Evolutionary conservation across 805 yeast species (phyloP).

Genomic region (Zygoascus tannicola): DNA sequence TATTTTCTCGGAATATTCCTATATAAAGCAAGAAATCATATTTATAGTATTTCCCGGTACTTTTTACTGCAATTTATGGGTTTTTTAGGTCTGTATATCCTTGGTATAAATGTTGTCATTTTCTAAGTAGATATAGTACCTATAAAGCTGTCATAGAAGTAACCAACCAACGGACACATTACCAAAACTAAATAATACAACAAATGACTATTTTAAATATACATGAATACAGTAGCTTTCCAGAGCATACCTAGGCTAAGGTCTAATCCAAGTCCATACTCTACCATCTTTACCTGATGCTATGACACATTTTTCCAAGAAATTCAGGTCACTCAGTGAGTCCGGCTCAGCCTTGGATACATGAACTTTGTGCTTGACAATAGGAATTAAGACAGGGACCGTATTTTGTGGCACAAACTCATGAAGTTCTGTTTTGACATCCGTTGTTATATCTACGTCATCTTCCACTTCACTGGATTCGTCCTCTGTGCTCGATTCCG

Average conservation of each 20-base stretch:
- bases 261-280: slow-evolving; percentile 27
- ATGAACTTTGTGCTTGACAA: slow-evolving; percentile 19
- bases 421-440: slow-evolving; percentile 12
- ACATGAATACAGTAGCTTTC: background rate
- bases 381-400: slow-evolving; percentile 22
- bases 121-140: too few relatives aligned
- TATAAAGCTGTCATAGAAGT: background rate
- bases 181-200: background rate
- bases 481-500: background rate
- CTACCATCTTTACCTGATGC: slow-evolving; percentile 27
- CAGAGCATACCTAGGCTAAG: too few relatives aligned
- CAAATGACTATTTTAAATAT: background rate
- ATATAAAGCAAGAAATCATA: too few relatives aligned
- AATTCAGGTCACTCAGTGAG: slow-evolving; percentile 21
- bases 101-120: too few relatives aligned
- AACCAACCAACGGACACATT: background rate
- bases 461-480: slow-evolving; percentile 1
- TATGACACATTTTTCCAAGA: slow-evolving; percentile 17
- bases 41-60: too few relatives aligned
- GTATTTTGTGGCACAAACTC: slow-evolving; percentile 21
- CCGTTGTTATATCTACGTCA: background rate
- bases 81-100: too few relatives aligned
- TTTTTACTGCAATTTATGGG: too few relatives aligned
- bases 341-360: slow-evolving; percentile 21
- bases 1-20: too few relatives aligned